Conservation (phyloP, 2,329 filamentous ascomycete genomes). For the Phaeoacremonium minimum region DNA sequence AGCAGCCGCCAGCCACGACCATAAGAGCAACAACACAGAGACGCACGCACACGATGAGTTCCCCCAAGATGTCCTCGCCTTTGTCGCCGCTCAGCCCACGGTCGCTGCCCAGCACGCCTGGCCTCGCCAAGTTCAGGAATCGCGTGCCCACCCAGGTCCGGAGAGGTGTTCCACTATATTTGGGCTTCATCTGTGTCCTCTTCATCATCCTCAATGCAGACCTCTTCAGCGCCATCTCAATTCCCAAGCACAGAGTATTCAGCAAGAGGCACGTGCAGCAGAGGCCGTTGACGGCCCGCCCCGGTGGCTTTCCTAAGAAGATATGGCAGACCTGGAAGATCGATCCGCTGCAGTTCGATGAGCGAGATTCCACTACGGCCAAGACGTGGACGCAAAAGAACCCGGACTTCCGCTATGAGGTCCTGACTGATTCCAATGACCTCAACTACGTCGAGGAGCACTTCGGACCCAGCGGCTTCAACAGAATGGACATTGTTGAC, state of each 20-base stretch:
- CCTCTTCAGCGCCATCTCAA: too few relatives aligned
- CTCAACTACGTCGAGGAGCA: slow-evolving; percentile 63
- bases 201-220: slow-evolving; percentile 42
- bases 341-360: slow-evolving; percentile 61
- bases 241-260: too few relatives aligned
- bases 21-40: too few relatives aligned
- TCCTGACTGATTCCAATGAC: slow-evolving; percentile 66
- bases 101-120: slow-evolving; percentile 14
- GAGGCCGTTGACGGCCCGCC: slow-evolving; percentile 17
- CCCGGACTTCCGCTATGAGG: slow-evolving; percentile 62
- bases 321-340: slow-evolving; percentile 79
- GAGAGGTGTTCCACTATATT: slow-evolving; percentile 40
- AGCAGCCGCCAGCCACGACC: too few relatives aligned
- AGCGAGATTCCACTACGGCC: slow-evolving; percentile 55
- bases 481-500: slow-evolving; percentile 62
- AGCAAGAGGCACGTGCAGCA: slow-evolving; percentile 6
- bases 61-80: slow-evolving; percentile 4
- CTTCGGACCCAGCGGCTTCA: slow-evolving; percentile 60
- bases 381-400: slow-evolving; percentile 65
- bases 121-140: slow-evolving; percentile 19
- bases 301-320: slow-evolving; percentile 52
- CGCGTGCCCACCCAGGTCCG: slow-evolving; percentile 28
- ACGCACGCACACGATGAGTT: slow-evolving; percentile 7
- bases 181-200: slow-evolving; percentile 36
- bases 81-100: slow-evolving; percentile 11